A percentile compares a stretch with the other conserved stretches of the same genome.
Evolutionary conservation across 2,329 filamentous ascomycete genomes (phyloP).

Genomic region (Microthyrium microscopicum): DNA sequence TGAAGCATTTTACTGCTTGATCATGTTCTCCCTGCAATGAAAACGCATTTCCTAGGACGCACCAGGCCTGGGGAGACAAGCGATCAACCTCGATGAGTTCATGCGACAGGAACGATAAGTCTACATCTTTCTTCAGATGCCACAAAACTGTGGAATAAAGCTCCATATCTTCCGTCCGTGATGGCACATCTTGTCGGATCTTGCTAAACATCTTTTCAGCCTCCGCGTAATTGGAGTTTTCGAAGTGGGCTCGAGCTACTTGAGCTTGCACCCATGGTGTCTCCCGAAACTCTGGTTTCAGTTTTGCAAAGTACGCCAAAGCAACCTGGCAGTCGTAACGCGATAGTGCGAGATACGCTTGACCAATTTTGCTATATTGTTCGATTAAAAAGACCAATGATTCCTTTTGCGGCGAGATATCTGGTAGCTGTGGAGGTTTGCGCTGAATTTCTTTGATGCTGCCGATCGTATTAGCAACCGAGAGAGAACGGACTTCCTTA

Average conservation of each 20-base stretch:
- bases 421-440: not conserved
- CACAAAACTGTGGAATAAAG: constrained; percentile 98
- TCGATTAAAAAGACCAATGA: constrained; percentile 63
- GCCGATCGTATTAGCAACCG: constrained; percentile 14
- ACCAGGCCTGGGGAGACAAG: constrained; percentile 89
- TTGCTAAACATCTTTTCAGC: constrained; percentile 75
- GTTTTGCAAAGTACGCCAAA: constrained; percentile 51
- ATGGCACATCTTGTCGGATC: constrained; percentile 64
- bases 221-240: constrained; percentile 71
- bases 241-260: constrained; percentile 79
- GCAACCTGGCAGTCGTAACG: constrained; percentile 68
- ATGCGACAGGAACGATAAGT: constrained; percentile 82
- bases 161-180: constrained; percentile 77
- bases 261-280: constrained; percentile 89
- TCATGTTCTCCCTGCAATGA: constrained; percentile 86
- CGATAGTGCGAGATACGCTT: constrained; percentile 60
- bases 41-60: constrained; percentile 85
- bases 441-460: constrained; percentile 1
- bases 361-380: constrained; percentile 64
- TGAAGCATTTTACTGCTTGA: constrained; percentile 87
- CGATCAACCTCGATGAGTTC: constrained; percentile 76
- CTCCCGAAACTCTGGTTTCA: constrained; percentile 63
- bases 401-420: constrained; percentile 34
- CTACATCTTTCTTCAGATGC: constrained; percentile 85
- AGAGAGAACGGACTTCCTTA: constrained; percentile 36